Evolutionary conservation across 2,329 filamentous ascomycete genomes (phyloP).

Genomic region (Phaeosphaeria sp.): DNA sequence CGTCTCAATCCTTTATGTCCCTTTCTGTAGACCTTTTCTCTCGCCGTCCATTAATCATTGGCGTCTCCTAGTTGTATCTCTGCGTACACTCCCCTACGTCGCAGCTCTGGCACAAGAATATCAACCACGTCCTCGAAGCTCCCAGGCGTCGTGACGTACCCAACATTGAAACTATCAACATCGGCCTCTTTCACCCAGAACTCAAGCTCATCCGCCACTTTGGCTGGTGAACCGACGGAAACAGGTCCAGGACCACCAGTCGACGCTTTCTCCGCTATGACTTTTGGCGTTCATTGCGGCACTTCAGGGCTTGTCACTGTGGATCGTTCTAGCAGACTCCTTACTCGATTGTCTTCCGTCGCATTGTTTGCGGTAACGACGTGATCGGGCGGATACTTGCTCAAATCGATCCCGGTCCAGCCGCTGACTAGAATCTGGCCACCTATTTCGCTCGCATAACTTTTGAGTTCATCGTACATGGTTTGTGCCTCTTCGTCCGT

Average conservation of each 20-base stretch:
- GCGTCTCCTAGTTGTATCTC: conserved; percentile 21
- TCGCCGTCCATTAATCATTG: conserved; percentile 31
- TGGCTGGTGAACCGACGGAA: conserved; percentile 37
- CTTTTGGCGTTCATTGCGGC: conserved; percentile 36
- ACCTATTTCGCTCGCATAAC: conserved; percentile 61
- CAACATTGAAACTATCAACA: conserved; percentile 45
- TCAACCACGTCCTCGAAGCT: conserved; percentile 48
- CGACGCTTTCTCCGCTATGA: conserved; percentile 38
- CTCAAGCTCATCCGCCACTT: conserved; percentile 56
- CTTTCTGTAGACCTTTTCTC: conserved; percentile 68
- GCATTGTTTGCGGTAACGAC: conserved; percentile 63
- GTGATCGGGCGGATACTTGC: conserved; percentile 63
- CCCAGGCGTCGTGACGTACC: conserved; percentile 54
- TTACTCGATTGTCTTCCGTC: conserved; percentile 54
- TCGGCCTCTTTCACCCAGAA: conserved; percentile 54
- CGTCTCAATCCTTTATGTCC: conserved; percentile 64
- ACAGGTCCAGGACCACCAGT: conserved; percentile 68
- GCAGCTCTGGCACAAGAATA: conserved; percentile 46
- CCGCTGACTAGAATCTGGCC: conserved; percentile 64
- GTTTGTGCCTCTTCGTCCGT: conserved; percentile 57
- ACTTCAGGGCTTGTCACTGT: conserved; percentile 39
- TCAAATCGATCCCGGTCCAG: conserved; percentile 67
- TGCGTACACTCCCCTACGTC: conserved; percentile 39
- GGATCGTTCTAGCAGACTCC: conserved; percentile 42
- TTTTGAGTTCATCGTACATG: conserved; percentile 60